A percentile compares a stretch with the other conserved stretches of the same genome.
These are phyloP conservation scores for Bryum argenteum DNA, from an alignment of 225 moss, liverwort and hornwort species.

Conservation along the genomic window DNA sequence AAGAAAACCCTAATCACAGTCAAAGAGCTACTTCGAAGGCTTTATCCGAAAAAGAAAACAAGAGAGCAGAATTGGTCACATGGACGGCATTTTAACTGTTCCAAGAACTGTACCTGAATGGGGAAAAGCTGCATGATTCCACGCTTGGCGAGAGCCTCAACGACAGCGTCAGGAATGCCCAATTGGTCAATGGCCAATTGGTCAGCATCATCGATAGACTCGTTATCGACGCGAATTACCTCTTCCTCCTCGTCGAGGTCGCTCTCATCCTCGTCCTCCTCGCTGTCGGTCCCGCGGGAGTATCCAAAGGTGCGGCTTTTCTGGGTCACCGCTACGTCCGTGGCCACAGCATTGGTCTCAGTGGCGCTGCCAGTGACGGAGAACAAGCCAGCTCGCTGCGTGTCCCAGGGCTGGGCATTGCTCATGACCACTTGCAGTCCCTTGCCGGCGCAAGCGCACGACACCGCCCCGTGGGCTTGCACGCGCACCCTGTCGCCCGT, in stretches of 20 bases:
- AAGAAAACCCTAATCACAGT: conserved; percentile 22
- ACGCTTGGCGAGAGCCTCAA: conserved; percentile 64
- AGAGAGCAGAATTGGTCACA: not conserved
- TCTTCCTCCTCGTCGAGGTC: conserved; percentile 51
- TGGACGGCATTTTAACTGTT: not conserved
- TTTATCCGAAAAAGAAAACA: not conserved
- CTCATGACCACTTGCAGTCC: conserved; percentile 21
- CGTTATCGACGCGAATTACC: conserved; percentile 48
- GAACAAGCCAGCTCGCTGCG: conserved; percentile 26
- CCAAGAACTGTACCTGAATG: conserved; percentile 51
- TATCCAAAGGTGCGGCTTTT: conserved; percentile 51
- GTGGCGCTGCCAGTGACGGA: conserved; percentile 14
- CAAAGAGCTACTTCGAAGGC: not conserved
- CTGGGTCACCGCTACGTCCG: conserved; percentile 33
- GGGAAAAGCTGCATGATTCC: conserved; percentile 77
- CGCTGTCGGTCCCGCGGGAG: conserved; percentile 46
- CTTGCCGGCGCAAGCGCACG: conserved; percentile 16
- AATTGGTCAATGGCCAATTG: conserved; percentile 72
- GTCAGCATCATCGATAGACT: conserved; percentile 58
- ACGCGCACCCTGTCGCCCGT: conserved; percentile 31
- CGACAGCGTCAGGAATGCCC: conserved; percentile 66
- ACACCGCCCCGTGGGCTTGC: conserved; percentile 8
- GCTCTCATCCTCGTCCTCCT: conserved; percentile 49
- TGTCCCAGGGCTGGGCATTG: conserved; percentile 33
- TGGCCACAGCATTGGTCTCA: conserved; percentile 45